Percentiles rank a stretch among this genome's conserved stretches.
Conservation (phyloP, 2,329 filamentous ascomycete genomes). For the Fusarium musae region DNA sequence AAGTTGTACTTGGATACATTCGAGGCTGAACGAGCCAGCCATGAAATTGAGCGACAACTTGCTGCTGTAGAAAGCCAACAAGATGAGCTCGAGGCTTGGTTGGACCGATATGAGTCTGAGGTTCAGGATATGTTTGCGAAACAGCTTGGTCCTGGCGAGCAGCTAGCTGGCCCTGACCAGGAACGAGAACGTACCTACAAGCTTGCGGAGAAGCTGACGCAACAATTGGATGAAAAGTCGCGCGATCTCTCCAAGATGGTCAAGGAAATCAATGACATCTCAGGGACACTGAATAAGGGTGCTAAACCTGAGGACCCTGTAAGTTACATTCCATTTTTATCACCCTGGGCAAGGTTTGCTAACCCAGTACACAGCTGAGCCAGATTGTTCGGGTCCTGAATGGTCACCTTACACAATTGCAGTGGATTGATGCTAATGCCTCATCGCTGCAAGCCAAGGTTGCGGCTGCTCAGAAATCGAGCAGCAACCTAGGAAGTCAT, state of each 20-base stretch:
- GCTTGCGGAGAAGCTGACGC: constrained; percentile 90
- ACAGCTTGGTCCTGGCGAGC: constrained; percentile 79
- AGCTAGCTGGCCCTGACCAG: constrained; percentile 88
- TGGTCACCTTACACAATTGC: constrained; percentile 88
- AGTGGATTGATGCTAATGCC: constrained; percentile 91
- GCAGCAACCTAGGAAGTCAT: constrained; percentile 68
- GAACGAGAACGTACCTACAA: constrained; percentile 97
- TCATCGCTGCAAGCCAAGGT: constrained; percentile 86
- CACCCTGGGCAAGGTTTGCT: constrained; percentile 29
- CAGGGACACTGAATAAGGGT: constrained; percentile 88
- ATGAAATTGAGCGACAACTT: constrained; percentile 93
- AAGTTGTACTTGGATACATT: constrained; percentile 92
- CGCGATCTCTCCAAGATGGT: constrained; percentile 96
- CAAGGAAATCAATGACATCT: constrained; percentile 95
- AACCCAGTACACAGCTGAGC: constrained; percentile 71
- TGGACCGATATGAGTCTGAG: constrained; percentile 91
- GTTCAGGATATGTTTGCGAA: constrained; percentile 89
- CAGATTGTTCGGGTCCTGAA: constrained; percentile 97
- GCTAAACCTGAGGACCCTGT: constrained; percentile 89
- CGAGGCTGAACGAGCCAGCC: constrained; percentile 91
- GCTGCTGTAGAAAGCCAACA: constrained; percentile 91
- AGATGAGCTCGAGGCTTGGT: constrained; percentile 86
- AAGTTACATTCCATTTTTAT: constrained; percentile 53
- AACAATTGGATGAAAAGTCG: constrained; percentile 92
- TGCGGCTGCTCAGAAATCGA: constrained; percentile 80